phyloP scores from a whole-genome alignment of 306 rosid species.

The Vigna trinervia region DNA sequence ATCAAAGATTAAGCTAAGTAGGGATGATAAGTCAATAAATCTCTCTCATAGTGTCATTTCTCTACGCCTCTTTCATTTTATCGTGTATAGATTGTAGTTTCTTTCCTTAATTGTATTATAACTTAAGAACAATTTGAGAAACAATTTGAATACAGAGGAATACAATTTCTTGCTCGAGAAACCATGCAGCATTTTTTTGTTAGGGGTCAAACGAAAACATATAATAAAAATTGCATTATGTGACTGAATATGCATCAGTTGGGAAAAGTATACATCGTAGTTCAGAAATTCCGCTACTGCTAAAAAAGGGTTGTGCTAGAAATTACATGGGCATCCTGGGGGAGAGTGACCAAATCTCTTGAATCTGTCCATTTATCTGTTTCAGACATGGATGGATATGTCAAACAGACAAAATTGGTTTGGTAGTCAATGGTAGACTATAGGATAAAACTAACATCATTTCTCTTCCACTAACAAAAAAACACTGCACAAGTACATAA shows the following conservation, averaged over 20 bases:
- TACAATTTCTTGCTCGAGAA: conserved; percentile 6
- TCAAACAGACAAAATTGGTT: conserved; percentile 13
- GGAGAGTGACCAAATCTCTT: not conserved
- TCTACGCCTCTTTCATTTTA: conserved; percentile 4
- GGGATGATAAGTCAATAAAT: conserved; percentile 10
- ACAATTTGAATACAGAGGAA: conserved; percentile 3
- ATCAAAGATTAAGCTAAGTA: conserved; percentile 5
- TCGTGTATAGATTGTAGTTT: not conserved
- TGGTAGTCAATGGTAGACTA: not conserved
- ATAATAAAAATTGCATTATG: conserved; percentile 3
- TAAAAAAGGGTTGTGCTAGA: not conserved
- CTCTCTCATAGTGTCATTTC: not conserved
- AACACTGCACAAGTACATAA: not conserved
- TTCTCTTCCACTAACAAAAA: conserved; percentile 21
- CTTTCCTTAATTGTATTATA: not conserved
- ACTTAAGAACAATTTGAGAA: not conserved
- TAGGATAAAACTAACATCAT: not conserved
- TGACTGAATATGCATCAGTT: not conserved
- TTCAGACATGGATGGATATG: not conserved
- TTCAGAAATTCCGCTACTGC: conserved; percentile 24
- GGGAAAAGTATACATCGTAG: not conserved
- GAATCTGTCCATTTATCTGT: conserved; percentile 18
- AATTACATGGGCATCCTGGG: not conserved
- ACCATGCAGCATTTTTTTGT: conserved; percentile 15
- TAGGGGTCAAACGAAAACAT: not conserved